Conservation (phyloP, 495 filamentous ascomycete genomes). For the Lophiostoma macrostomum region DNA sequence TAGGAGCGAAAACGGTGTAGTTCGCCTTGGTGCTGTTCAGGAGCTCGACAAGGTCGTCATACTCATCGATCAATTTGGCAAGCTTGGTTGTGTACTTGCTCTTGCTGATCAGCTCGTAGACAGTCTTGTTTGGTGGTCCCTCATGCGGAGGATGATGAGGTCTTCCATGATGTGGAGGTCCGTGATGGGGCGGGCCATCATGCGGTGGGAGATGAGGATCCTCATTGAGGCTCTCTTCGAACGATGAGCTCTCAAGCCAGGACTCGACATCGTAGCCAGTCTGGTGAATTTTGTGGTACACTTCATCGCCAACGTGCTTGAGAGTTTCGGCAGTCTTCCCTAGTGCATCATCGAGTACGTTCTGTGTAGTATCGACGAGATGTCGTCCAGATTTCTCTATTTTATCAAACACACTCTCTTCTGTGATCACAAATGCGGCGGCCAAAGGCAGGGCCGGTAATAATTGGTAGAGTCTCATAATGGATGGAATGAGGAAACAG, state of each 20-base stretch:
- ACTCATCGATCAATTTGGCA: constrained; percentile 65
- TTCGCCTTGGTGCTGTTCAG: constrained; percentile 70
- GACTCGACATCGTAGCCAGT: constrained; percentile 44
- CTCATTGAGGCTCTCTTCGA: constrained; percentile 34
- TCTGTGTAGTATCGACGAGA: constrained; percentile 40
- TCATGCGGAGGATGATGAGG: constrained; percentile 32
- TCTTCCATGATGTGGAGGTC: constrained; percentile 34
- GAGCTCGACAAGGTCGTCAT: constrained; percentile 62
- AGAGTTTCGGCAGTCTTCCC: constrained; percentile 37
- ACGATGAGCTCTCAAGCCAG: constrained; percentile 41
- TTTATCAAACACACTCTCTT: constrained; percentile 47
- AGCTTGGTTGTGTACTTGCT: constrained; percentile 75
- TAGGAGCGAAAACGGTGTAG: constrained; percentile 77
- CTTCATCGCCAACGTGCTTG: constrained; percentile 31
- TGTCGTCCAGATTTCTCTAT: constrained; percentile 39
- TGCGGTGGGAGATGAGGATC: constrained; percentile 33
- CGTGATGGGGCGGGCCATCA: constrained; percentile 34
- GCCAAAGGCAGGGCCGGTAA: constrained; percentile 53
- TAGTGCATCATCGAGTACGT: constrained; percentile 50
- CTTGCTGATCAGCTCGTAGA: constrained; percentile 71
- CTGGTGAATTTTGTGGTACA: constrained; percentile 41
- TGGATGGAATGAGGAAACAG: constrained; percentile 6
- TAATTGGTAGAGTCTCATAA: constrained; percentile 51
- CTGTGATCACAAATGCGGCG: constrained; percentile 60
- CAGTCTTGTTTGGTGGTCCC: constrained; percentile 58